phyloP scores from a whole-genome alignment of 108 stramenopile genomes.

The Skeletonema potamos region DNA sequence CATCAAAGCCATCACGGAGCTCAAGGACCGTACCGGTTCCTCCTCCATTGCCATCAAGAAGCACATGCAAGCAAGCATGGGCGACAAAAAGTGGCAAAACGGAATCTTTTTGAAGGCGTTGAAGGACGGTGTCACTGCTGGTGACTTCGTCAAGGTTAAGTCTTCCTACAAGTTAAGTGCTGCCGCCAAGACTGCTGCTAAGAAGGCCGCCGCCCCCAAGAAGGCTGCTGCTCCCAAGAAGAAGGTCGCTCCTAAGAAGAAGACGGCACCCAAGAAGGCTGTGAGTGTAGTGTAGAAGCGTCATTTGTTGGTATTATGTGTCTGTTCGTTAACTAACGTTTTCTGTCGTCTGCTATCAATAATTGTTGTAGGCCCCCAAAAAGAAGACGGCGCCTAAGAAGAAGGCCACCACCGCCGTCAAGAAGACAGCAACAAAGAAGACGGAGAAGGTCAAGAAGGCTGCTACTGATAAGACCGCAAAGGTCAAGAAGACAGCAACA shows the following conservation, averaged over 20 bases:
- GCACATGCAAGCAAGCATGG: constrained; percentile 48
- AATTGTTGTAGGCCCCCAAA: not conserved
- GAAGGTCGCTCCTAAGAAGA: constrained; percentile 12
- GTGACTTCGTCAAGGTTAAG: constrained; percentile 50
- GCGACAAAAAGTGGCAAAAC: constrained; percentile 70
- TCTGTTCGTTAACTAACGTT: not conserved
- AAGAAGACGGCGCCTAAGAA: not conserved
- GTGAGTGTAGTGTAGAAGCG: not conserved
- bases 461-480: no score
- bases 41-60: constrained; percentile 51
- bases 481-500: no score
- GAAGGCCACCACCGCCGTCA: no score
- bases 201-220: constrained; percentile 33
- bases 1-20: constrained; percentile 46
- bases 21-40: constrained; percentile 49
- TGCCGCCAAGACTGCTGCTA: constrained; percentile 54
- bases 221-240: constrained; percentile 18
- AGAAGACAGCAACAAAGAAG: not conserved
- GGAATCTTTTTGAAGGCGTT: constrained; percentile 44
- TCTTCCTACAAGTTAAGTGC: constrained; percentile 50
- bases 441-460: not conserved
- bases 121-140: constrained; percentile 43
- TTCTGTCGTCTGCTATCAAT: not conserved
- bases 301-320: not conserved
- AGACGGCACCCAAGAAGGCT: constrained; percentile 17